Evolutionary conservation across 805 yeast genomes (phyloP), one percentile per base, ranked within the genome.

Genomic region (Zygosaccharomyces lentus): DNA sequence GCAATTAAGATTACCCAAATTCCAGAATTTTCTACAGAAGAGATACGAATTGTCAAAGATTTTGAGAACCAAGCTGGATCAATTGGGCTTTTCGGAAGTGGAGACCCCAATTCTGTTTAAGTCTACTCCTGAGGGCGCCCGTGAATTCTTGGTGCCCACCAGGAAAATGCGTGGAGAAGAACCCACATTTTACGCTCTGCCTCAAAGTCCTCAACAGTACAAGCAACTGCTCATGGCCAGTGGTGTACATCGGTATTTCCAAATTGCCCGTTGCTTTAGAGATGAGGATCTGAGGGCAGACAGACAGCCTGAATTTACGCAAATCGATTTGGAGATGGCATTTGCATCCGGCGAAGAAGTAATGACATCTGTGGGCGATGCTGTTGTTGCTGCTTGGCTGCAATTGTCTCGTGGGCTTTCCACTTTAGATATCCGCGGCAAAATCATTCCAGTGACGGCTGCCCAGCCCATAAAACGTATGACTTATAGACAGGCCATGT

Each of bases 171-270:
- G 21, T 10, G 19, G 27, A 9, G 66, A 67, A 2, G 67, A 71
- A 23, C 54, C 57, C 7, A 59, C 66, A 15, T 84, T 86, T 64
- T 93, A 91, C 63, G 97, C 99, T 0, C 71, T 93, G 24, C 97
- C 98, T 0, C 99, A 93, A 64, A 87, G 96, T 12, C 99, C 99
- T 0, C 99, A 93, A 62, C 99, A 93, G 62, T 93, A 91, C 62
- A 93, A 93, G 61, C 99, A 93, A 66, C 71, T 93, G 34, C 70
- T 93, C 27, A 93, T 93, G 89, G 95, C 97, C 1, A 83, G 96
- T 34, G 99, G 99, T 1, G 79, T 93, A 32, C 75, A 84, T 42
- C 74, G 79, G 40, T 93, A 93, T 65, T 93, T 79, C 65, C 99
- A 93, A 67, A 71, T 93, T 32, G 98, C 99, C 3, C 82, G 79